These are phyloP conservation scores for Lentinula sp. DNA, from an alignment of 768 basidiomycete species.

Conservation along the genomic window DNA sequence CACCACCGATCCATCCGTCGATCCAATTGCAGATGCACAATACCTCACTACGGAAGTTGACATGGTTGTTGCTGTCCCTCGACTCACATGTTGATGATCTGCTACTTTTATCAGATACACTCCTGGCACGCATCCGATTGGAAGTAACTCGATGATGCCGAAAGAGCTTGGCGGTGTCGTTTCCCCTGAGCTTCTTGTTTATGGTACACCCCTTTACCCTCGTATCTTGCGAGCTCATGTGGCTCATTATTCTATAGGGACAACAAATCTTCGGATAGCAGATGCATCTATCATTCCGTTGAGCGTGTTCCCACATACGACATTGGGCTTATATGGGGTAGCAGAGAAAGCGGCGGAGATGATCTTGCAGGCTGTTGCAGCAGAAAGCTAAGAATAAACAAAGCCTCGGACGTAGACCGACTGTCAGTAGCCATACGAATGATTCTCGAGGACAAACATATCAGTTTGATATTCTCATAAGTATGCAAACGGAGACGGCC, in stretches of 20 bases:
- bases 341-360: constrained; percentile 21
- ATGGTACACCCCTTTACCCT: constrained; percentile 1
- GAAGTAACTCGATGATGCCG: constrained; percentile 15
- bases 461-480: not conserved
- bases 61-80: constrained; percentile 3
- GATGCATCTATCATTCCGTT: constrained; percentile 23
- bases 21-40: constrained; percentile 8
- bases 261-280: constrained; percentile 19
- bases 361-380: constrained; percentile 9
- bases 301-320: constrained; percentile 18
- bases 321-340: constrained; percentile 19
- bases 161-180: constrained; percentile 11
- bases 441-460: not conserved
- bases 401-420: too few relatives aligned
- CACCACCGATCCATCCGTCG: constrained; percentile 9
- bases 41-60: constrained; percentile 10
- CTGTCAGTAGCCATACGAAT: not conserved
- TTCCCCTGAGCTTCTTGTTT: constrained; percentile 9
- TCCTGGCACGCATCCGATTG: constrained; percentile 11
- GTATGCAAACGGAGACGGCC: constrained; percentile 45
- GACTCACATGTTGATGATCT: not conserved
- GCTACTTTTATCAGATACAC: constrained; percentile 2
- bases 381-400: not conserved
- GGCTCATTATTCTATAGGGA: not conserved
- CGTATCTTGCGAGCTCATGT: not conserved